Evolutionary conservation across 768 basidiomycete genomes (phyloP), one percentile per base, ranked within the genome.

Genomic region (Fistulinella prunicolor): DNA sequence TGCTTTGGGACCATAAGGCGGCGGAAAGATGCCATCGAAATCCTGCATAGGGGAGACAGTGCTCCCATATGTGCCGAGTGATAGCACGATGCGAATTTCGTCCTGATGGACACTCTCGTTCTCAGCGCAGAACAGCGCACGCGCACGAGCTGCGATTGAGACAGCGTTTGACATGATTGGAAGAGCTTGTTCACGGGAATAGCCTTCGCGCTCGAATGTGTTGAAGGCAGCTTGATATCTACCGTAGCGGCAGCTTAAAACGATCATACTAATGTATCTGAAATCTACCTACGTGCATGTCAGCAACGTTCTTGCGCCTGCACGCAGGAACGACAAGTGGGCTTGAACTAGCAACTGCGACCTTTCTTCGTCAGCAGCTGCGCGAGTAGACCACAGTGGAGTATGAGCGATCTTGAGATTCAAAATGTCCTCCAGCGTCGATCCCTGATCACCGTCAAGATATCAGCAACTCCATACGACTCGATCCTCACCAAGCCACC

Each of bases 41-140:
- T 92, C 89, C 49, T 86, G 82, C 44, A 85, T 76, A 0, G 82
- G 80, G 7, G 64, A 61, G 14, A 88, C 69, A 5, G 77, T 82
- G 2, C 85, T 83, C 30, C 89, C 88, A 57, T 79, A 89, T 0
- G 86, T 82, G 16, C 89, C 89, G 23, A 90, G 66, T 6, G 85
- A 89, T 5, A 93, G 72, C 3, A 79, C 84, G 29, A 91, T 74
- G 22, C 68, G 72, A 54, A 77, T 60, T 40, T 65, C 63, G 45
- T 51, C 37, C 35, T 30, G 41, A 42, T 32, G 36, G 42, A 55
- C 43, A 40, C 39, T 7, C 7, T 44, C 35, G 43, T 58, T 56
- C 51, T 63, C 65, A 2, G 58, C 47, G 43, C 65, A 46, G 51
- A 68, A 80, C 3, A 61, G 53, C 4, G 47, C 38, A 35, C 71